Conservation (phyloP, 371 early-diverging fungal species). For the Rhizopus arrhizus region DNA sequence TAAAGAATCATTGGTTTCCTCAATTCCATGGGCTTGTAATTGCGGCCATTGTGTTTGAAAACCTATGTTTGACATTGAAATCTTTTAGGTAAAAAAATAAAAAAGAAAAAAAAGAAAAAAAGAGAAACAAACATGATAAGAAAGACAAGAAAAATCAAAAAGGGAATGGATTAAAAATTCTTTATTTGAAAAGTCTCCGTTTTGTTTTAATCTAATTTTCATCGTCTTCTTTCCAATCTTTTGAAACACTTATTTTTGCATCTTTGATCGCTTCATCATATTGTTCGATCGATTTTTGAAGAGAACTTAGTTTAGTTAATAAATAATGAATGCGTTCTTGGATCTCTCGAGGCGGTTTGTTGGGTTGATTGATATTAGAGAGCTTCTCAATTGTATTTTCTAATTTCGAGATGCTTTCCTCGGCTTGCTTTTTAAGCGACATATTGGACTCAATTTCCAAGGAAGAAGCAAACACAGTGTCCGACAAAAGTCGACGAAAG, state of each 20-base stretch:
- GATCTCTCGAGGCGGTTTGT: slow-evolving; percentile 59
- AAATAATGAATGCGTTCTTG: slow-evolving; percentile 59
- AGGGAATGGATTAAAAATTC: slow-evolving; percentile 3
- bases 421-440: slow-evolving; percentile 67
- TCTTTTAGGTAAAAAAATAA: neutral
- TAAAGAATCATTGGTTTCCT: neutral
- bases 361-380: slow-evolving; percentile 43
- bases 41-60: neutral
- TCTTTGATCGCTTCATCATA: slow-evolving; percentile 52
- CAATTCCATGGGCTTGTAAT: neutral
- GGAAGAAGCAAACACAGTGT: slow-evolving; percentile 70
- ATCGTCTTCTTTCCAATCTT: slow-evolving; percentile 28
- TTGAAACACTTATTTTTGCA: slow-evolving; percentile 50
- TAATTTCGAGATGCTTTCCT: slow-evolving; percentile 64
- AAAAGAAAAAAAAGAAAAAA: neutral
- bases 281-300: slow-evolving; percentile 55
- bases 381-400: slow-evolving; percentile 71
- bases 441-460: slow-evolving; percentile 80
- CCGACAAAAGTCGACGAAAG: slow-evolving; percentile 70
- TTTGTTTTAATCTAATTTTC: slow-evolving; percentile 3
- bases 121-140: neutral
- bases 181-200: slow-evolving; percentile 8
- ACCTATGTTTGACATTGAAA: neutral
- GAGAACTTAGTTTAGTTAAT: slow-evolving; percentile 53
- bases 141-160: neutral